Base-by-base conservation (phyloP, 371 early-diverging fungal genomes). In the Umbelopsis sp. region DNA sequence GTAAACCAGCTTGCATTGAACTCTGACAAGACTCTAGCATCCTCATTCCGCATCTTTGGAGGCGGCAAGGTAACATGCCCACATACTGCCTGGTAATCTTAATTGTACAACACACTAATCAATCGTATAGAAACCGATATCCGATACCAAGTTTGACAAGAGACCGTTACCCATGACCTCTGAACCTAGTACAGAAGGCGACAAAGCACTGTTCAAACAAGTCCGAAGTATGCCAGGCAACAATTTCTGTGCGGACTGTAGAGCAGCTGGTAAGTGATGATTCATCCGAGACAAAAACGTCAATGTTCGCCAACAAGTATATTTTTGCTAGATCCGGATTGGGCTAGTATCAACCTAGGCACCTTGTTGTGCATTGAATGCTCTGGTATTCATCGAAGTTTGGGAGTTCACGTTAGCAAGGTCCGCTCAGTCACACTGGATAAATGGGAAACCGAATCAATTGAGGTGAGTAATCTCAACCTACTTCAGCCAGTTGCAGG, bases 291-390 rank as follows among this genome's bases (percentile, higher is more conserved):
- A 50, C 41, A 18, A 14, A 53, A 35, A 25, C 20, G 45, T 46
- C 35, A 8, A 25, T 45, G 16, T 12, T 20, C 20, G 10, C 32
- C 44, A 12, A 20, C 9, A 35, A 32, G 25, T 10, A 18, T 32
- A 35, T 38, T 35, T 46, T 12, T 10, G 38, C 38, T 73, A 66
- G 89, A 84, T 46, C 94, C 96, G 9, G 92, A 93, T 71, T 99
- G 99, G 99, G 94, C 96, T 10, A 90, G 93, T 72, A 89, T 94
- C 29, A 96, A 94, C 67, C 87, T 96, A 66, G 99, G 99, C 24
- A 87, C 92, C 7, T 86, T 98, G 51, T 78, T 99, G 48, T 99
- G 99, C 76, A 95, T 99, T 37, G 96, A 95, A 65, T 99, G 99
- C 77, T 96, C 98, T 22, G 97, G 99, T 24, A 90, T 94, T 38